Evolutionary conservation across 805 yeast species (phyloP), one percentile per base, ranked within the genome.

Genomic region (Ogataea neopini): DNA sequence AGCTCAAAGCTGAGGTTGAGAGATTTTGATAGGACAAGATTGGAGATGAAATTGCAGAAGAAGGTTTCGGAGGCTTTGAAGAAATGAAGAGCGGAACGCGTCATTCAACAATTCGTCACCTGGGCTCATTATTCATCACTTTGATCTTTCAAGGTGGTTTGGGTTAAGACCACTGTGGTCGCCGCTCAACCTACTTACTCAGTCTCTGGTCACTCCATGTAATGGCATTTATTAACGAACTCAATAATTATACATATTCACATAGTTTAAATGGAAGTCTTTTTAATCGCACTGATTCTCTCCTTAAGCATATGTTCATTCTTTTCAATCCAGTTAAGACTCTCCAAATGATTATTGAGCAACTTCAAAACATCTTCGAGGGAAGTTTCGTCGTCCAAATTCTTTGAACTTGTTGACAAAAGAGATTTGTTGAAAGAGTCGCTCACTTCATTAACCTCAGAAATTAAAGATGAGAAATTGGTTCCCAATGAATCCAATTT

Each of bases 331-430:
- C 91, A 90, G 63, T 84, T 89, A 68, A 94, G 76, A 52, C 96
- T 88, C 52, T 91, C 94, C 66, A 94, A 72, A 66, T 94, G 98
- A 39, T 88, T 81, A 63, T 92, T 91, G 62, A 94, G 76, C 53
- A 94, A 74, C 64, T 82, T 84, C 25, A 94, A 84, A 52, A 92
- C 79, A 62, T 84, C 90, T 55, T 80, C 82, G 38, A 83, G 66
- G 3, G 83, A 74, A 17, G 56, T 54, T 33, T 61, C 63, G 42
- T 62, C 65, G 17, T 58, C 62, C 2, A 54, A 47, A 35, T 51
- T 54, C 18, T 54, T 53, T 17, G 61, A 50, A 19, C 62, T 52
- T 1, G 60, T 56, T 13, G 56, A 54, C 62, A 63, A 64, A 51
- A 62, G 80, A 38, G 81, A 80, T 62, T 83, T 81, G 64, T 86